These are phyloP conservation scores for Geopyxis carbonaria DNA, from an alignment of 495 filamentous ascomycete genomes.

Conservation along the genomic window DNA sequence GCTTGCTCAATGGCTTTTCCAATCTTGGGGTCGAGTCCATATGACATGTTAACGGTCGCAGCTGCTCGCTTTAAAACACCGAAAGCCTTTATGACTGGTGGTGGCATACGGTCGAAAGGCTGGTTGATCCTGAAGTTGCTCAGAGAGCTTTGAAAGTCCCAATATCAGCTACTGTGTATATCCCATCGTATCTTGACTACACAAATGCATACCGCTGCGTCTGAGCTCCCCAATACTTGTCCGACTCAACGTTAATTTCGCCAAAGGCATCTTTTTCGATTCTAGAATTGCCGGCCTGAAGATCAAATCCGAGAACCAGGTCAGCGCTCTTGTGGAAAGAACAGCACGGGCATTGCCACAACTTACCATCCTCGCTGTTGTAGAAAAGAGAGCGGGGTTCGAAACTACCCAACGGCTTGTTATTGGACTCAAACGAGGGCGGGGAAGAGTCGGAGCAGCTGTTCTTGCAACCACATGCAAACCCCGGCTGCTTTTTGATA, in stretches of 20 bases:
- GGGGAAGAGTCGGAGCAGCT: background rate
- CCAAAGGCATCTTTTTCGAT: conserved; percentile 95
- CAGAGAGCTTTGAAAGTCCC: conserved; percentile 42
- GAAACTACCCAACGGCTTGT: too few relatives aligned
- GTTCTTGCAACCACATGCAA: conserved; percentile 3
- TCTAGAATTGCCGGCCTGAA: conserved; percentile 31
- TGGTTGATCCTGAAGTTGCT: conserved; percentile 99
- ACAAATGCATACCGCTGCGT: conserved; percentile 56
- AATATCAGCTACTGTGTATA: too few relatives aligned
- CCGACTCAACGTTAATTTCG: conserved; percentile 74
- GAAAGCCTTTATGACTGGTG: conserved; percentile 78
- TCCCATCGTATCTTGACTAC: background rate
- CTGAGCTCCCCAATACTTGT: conserved; percentile 99
- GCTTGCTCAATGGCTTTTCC: conserved; percentile 90
- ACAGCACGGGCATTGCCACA: background rate
- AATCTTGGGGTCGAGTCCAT: conserved; percentile 81
- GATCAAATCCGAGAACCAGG: background rate
- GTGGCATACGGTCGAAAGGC: conserved; percentile 95
- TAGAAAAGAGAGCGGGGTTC: conserved; percentile 13
- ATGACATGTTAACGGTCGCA: conserved; percentile 89
- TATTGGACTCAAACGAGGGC: background rate
- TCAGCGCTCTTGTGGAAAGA: background rate
- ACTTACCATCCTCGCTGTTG: conserved; percentile 18
- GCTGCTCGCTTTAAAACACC: conserved; percentile 96
- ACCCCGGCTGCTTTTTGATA: background rate